Evolutionary conservation across 345 rosid species (phyloP).

Genomic region (Arabidopsis suecica): DNA sequence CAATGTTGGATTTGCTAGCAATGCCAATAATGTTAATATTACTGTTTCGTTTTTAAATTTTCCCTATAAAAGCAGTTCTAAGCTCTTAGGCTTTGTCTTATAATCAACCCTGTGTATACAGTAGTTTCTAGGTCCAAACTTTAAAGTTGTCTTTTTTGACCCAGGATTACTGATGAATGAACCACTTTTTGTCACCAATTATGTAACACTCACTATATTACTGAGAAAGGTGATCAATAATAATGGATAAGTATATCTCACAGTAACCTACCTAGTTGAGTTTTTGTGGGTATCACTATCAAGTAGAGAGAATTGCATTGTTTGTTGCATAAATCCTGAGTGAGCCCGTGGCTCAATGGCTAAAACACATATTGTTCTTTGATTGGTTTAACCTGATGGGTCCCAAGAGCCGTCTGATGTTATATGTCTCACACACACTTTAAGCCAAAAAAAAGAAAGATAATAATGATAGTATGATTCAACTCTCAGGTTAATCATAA

Average conservation of each 20-base stretch:
- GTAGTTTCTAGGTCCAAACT: slow-evolving; percentile 30
- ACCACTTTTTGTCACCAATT: slow-evolving; percentile 40
- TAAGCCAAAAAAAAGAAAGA: slow-evolving; percentile 5
- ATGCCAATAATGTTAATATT: slow-evolving; percentile 26
- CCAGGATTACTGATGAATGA: slow-evolving; percentile 40
- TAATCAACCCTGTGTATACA: slow-evolving; percentile 3
- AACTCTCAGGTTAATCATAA: slow-evolving; percentile 33
- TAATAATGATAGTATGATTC: slow-evolving; percentile 6
- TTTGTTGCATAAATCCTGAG: slow-evolving; percentile 41
- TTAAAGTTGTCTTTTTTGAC: slow-evolving; percentile 17
- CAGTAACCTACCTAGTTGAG: slow-evolving; percentile 57
- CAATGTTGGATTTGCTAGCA: slow-evolving; percentile 23
- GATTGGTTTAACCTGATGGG: slow-evolving; percentile 37
- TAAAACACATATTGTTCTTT: slow-evolving; percentile 7
- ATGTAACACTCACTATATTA: slow-evolving; percentile 18
- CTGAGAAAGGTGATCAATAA: not conserved
- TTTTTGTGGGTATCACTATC: slow-evolving; percentile 18
- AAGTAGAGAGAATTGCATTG: slow-evolving; percentile 33
- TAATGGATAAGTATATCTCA: slow-evolving; percentile 24
- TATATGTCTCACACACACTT: slow-evolving; percentile 31
- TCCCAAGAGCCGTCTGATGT: slow-evolving; percentile 38
- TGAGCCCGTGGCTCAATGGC: slow-evolving; percentile 80
- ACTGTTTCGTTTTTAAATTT: not conserved
- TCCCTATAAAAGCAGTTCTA: slow-evolving; percentile 28
- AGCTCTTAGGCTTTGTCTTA: slow-evolving; percentile 33